Percentiles rank a stretch among this genome's conserved stretches.
phyloP scores from a whole-genome alignment of 108 stramenopile species.

The Mayamaea pseudoterrestris region DNA sequence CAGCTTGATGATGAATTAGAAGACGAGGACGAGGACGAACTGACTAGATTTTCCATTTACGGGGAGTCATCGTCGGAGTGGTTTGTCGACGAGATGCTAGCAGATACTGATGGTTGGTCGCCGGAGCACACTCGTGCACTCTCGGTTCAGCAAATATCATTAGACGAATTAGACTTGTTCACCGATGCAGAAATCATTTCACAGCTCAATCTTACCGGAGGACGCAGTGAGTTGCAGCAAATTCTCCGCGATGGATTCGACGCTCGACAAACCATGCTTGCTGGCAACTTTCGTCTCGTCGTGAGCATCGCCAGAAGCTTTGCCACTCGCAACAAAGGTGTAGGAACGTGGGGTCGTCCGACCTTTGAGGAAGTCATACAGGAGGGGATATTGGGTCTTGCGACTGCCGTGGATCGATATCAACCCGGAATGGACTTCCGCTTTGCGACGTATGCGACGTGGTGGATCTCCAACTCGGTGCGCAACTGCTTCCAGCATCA shows the following conservation, averaged over 20 bases:
- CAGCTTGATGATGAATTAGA: constrained; percentile 10
- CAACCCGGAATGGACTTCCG: constrained; percentile 49
- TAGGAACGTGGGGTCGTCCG: constrained; percentile 41
- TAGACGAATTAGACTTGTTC: neutral
- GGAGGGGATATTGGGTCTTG: constrained; percentile 71
- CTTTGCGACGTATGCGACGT: constrained; percentile 79
- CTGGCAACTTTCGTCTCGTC: constrained; percentile 54
- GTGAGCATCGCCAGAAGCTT: constrained; percentile 56
- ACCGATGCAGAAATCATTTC: constrained; percentile 34
- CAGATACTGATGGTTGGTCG: neutral
- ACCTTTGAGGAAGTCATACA: constrained; percentile 74
- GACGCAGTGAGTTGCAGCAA: constrained; percentile 24
- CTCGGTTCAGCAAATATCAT: too few species aligned
- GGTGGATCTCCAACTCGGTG: constrained; percentile 67
- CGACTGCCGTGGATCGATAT: constrained; percentile 65
- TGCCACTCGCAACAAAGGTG: constrained; percentile 8
- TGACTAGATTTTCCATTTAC: too few species aligned
- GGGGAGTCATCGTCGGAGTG: neutral
- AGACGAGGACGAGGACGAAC: constrained; percentile 20
- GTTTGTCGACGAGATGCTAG: constrained; percentile 1
- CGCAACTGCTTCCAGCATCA: constrained; percentile 46
- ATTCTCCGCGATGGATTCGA: constrained; percentile 46
- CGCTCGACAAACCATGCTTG: constrained; percentile 47
- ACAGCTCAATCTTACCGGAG: constrained; percentile 33
- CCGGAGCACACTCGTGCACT: constrained; percentile 8